Base-by-base conservation (phyloP, 2,329 filamentous ascomycete genomes). In the Colletotrichum chrysophilum region DNA sequence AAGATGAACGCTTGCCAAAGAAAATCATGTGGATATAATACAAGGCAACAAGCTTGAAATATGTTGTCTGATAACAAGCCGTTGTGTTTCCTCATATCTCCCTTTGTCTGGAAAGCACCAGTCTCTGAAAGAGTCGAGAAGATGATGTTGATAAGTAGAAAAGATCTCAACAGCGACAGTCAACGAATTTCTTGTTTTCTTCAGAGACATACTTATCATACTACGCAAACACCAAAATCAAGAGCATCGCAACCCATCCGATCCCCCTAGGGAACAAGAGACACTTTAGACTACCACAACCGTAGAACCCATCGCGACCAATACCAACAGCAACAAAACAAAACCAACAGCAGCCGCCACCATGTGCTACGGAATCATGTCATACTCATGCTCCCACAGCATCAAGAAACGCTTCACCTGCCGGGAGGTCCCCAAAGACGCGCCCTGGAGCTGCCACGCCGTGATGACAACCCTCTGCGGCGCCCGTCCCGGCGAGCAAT, bases 291-390 rank as follows among this genome's bases (percentile, higher is more conserved):
- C 55, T 26, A 4, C 55, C 55, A 58, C 26, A 3, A n/a, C 1
- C 21, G 2, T 4, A 52, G 14, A 58, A 7, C 38, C 8, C 9
- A 68, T 21, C 26, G 24, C 18, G n/a, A 52, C 18, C 56, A 14
- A 18, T 24, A 26, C 21, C 36, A 48, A 16, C 38, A 55, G 6
- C 34, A 7, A 14, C 9, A 12, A 48, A 28, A 66, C 3, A 69
- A 32, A 26, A 26, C 26, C n/a, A 52, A 52, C 9, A n/a, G 2
- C n/a, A 13, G 7, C 43, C 43, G n/a, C n/a, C n/a, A 55, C 26
- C 10, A 78, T 78, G 77, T 78, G 77, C 34, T 34, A 74, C 67
- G 60, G 75, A 21, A 62, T 32, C 21, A 30, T 61, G 5, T 66
- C 58, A 9, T 68, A 75, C 18, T 21, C 74, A 5, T 74, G 75